Evolutionary conservation across 2,329 filamentous ascomycete species (phyloP).

Genomic region (Aspergillus ochraceus): DNA sequence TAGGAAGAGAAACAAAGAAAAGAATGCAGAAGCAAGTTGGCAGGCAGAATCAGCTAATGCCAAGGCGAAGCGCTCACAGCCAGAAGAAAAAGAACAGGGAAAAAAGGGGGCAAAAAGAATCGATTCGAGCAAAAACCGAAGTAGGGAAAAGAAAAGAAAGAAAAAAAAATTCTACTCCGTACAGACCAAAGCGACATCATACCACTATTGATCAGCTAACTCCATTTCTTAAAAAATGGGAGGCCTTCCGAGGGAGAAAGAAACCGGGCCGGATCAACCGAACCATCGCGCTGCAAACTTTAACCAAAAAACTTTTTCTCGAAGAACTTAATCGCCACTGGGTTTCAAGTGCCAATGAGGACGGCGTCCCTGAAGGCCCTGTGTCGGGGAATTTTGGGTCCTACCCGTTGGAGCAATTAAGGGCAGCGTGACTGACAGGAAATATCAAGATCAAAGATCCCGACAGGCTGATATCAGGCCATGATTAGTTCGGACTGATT

Average conservation of each 20-base stretch:
- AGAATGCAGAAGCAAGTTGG: not conserved
- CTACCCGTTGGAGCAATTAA: not conserved
- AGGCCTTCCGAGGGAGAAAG: not conserved
- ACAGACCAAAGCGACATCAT: not conserved
- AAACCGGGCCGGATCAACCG: slow-evolving; percentile 8
- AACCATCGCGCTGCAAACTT: not conserved
- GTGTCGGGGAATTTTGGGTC: not conserved
- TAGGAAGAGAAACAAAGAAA: not conserved
- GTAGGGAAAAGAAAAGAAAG: not conserved
- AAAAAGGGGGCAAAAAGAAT: slow-evolving; percentile 1
- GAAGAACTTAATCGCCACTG: not conserved
- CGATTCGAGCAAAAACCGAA: not conserved
- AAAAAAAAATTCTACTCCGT: not conserved
- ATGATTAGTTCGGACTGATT: not conserved
- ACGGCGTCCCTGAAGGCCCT: not conserved
- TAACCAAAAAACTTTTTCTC: slow-evolving; percentile 1
- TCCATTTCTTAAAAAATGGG: not conserved
- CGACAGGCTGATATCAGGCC: not conserved
- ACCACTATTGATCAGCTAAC: slow-evolving; percentile 8
- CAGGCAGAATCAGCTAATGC: not conserved
- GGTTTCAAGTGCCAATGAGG: not conserved
- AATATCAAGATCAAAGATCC: not conserved
- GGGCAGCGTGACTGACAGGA: not conserved
- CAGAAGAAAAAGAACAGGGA: not conserved
- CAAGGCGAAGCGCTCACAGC: not conserved